Base-by-base conservation (phyloP, 257 asterid species). In the Ajuga chamaepitys region DNA sequence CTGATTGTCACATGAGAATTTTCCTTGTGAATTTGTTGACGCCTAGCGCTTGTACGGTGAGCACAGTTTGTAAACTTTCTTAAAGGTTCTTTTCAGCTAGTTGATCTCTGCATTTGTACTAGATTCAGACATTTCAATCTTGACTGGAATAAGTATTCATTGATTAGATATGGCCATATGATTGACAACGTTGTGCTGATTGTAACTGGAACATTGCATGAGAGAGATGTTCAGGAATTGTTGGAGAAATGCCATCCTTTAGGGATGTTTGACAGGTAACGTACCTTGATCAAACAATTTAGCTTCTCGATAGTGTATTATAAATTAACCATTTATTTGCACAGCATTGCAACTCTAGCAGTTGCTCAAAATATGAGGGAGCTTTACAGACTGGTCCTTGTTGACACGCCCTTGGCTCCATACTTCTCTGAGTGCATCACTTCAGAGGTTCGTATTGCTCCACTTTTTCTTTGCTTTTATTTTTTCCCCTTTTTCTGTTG, bases 291-390 rank as follows among this genome's bases (percentile, higher is more conserved):
- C 41, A 12, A 24, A 37, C 46, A 58, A 22, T 69, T 60, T 58
- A 34, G 12, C 40, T 34, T 52, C 13, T 44, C 16, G 50, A 45
- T 5, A 17, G 4, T 37, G 16, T n/a, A 0, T 26, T 59, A 58
- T 71, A 59, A 62, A 5, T 35, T 22, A 58, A 17, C 72, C 25
- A 48, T 72, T 41, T 56, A 37, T 70, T 66, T 74, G 42, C 46
- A 73, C 78, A 91, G 98, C 78, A 91, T 91, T 80, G 95, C 96
- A 50, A 79, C 94, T 41, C 66, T 91, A 64, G 95, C 95, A 21
- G 98, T 88, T 67, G 95, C 98, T 58, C 98, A 88, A 74, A 88
- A 91, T 68, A 91, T 88, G 98, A 85, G 95, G 81, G 98, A 88
- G 81, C 91, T 91, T 20, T 91, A 91, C 82, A 84, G 96, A 52